Evolutionary conservation across 2,329 filamentous ascomycete species (phyloP), one percentile per base, ranked within the genome.

Genomic region (Aspergillus neoniger): DNA sequence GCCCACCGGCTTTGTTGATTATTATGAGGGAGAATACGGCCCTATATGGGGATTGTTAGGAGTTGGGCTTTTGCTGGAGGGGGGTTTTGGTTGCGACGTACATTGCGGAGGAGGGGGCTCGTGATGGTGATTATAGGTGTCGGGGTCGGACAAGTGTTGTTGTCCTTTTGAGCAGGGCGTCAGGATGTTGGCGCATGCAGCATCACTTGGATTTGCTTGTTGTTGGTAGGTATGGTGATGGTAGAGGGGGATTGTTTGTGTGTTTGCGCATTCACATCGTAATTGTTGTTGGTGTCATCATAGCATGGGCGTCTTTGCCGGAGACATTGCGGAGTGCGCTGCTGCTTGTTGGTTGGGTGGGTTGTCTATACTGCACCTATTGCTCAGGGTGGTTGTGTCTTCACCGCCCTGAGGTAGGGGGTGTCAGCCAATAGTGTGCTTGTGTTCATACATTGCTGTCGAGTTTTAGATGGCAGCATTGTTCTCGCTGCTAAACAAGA

Each of bases 1-100:
- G 85, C 70, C 95, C 95, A 62, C 93, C 95, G 66, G 95, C 93
- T 85, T 99, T 99, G 84, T 97, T 98, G 82, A 99, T 96, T 76
- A 99, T 90, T 76, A 98, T 92, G 73, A 99, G 89, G 61, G 93
- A 88, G 78, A 96, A 95, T 76, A 99, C 90, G 67, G 92, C 91
- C 95, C 93, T 98, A 53, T 14, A 19, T 30, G 28, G 28, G 28
- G 2, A 56, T 47, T 30, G 49, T 51, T 32, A 28, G 8, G 10
- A 28, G 25, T 28, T 15, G 44, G 51, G 12, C n/a, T 41, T 48
- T 25, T 41, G 57, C 28, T 56, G 36, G 66, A 48, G 17, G 10
- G 44, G 4, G 12, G 19, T 7, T n/a, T 4, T n/a, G 14, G 32
- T 39, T 50, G 44, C 25, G 55, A 64, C 62, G 49, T 60, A 70